Evolutionary conservation across 2,329 filamentous ascomycete genomes (phyloP).

Genomic region (Trichophyton verrucosum): DNA sequence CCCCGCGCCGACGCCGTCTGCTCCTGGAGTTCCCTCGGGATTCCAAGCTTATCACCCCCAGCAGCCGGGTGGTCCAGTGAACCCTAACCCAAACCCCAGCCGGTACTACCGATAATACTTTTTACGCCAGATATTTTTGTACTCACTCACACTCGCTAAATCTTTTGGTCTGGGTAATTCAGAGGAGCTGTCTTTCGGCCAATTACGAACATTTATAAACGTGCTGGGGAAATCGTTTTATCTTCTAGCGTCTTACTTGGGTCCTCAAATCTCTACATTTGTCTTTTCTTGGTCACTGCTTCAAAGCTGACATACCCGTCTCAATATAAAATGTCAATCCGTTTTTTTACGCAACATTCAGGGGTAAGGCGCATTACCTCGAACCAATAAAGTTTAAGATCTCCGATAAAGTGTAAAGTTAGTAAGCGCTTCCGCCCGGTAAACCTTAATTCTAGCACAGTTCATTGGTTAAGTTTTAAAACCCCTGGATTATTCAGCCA

Average conservation of each 20-base stretch:
- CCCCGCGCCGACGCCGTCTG: constrained; percentile 18
- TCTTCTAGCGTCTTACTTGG: not conserved
- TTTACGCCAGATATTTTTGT: not conserved
- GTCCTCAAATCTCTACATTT: not conserved
- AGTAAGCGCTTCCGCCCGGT: not conserved
- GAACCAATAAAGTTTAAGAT: not conserved
- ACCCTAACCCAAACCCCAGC: constrained; percentile 25
- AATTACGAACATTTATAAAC: not conserved
- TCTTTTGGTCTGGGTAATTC: not conserved
- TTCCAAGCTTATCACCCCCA: constrained; percentile 30
- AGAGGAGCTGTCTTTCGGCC: not conserved
- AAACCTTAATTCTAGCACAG: not conserved
- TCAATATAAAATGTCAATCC: not conserved
- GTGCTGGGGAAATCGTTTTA: not conserved
- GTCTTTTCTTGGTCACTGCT: not conserved
- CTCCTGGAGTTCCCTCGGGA: constrained; percentile 11
- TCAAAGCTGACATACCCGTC: not conserved
- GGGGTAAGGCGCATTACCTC: not conserved
- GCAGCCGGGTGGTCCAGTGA: constrained; percentile 13
- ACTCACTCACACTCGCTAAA: not conserved
- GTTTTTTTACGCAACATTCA: not conserved
- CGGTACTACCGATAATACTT: constrained; percentile 25
- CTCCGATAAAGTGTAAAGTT: not conserved
- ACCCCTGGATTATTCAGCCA: not conserved
- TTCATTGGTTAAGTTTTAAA: not conserved